Evolutionary conservation across 1,284 basidiomycete genomes (phyloP), one percentile per base, ranked within the genome.

Genomic region (Tilletia setariae): DNA sequence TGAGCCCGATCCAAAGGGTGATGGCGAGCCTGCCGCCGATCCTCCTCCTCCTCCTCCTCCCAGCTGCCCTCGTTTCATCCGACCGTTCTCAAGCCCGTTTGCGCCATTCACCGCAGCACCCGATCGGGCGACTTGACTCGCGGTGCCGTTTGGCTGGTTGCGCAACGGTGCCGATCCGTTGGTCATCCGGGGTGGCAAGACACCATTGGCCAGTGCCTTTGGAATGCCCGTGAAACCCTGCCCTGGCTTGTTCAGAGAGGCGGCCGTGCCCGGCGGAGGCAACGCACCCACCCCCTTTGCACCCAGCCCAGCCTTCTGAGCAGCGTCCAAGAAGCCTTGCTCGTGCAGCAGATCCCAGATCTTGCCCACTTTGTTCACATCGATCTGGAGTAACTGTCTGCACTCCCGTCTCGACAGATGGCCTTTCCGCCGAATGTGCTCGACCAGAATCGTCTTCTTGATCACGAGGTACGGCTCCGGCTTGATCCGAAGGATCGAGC

Each of bases 281-380:
- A 61, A n/a, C 7, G 56, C 56, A 3, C 56, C 56, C 9, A 61
- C 56, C 2, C 56, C 56, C 32, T 61, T 61, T 13, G 56, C 56
- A 1, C 56, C 56, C 56, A 61, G 35, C 6, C 56, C 56, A 2
- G 56, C 56, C 56, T 40, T 61, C 30, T 40, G 28, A 13, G 56
- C 56, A 25, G 56, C 56, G 7, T 61, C 56, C 56, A 82, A 68
- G 65, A 79, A 81, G 43, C 79, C 79, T 70, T 80, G 74, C 66
- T 79, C 73, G 56, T 72, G 69, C 68, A 82, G 75, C 47, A 81
- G 75, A 63, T 82, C 80, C 71, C 77, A 82, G 23, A 82, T 74
- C 47, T 79, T 78, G 66, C 65, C 69, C 25, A 65, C 49, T 68
- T 81, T 81, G 67, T 78, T 80, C 13, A 78, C 77, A 56, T 77